These are phyloP conservation scores for Leptomonas pyrrhocoris DNA, from an alignment of 208 protist species.

Conservation along the genomic window DNA sequence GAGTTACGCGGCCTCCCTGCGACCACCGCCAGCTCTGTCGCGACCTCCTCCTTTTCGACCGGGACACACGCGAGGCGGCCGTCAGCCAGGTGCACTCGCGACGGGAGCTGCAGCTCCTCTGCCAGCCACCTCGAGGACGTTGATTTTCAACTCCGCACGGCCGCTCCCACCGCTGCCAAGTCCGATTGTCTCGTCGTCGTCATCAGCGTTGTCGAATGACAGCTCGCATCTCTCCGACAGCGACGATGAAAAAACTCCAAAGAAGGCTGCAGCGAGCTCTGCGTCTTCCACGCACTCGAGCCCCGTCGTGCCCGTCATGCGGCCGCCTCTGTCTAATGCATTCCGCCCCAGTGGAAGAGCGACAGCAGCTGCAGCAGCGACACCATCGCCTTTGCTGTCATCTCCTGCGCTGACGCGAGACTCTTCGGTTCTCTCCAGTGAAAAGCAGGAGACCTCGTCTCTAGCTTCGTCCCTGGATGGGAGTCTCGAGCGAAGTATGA, in stretches of 20 bases:
- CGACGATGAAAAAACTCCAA: neutral
- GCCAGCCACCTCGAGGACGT: too few relatives aligned
- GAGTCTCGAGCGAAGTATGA: constrained; percentile 9
- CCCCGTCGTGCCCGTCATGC: neutral
- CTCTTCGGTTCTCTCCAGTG: neutral
- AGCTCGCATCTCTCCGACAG: neutral
- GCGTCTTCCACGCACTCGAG: neutral
- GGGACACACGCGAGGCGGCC: too few relatives aligned
- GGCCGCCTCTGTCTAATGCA: neutral
- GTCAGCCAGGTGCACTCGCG: neutral
- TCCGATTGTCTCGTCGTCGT: neutral
- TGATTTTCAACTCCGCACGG: neutral
- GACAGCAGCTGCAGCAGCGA: neutral
- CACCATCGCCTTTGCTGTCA: neutral
- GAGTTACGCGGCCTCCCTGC: neutral
- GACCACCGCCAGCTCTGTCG: neutral
- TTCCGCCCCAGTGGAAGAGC: neutral
- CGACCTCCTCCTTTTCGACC: neutral
- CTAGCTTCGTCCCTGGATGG: constrained; percentile 1
- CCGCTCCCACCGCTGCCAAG: neutral
- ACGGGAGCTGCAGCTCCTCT: neutral
- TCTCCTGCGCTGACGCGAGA: neutral
- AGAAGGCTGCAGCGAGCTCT: neutral
- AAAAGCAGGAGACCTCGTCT: neutral
- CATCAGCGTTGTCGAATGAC: neutral